These are phyloP conservation scores for Paraconiothyrium brasiliense DNA, from an alignment of 2,329 filamentous ascomycete genomes.

Conservation along the genomic window DNA sequence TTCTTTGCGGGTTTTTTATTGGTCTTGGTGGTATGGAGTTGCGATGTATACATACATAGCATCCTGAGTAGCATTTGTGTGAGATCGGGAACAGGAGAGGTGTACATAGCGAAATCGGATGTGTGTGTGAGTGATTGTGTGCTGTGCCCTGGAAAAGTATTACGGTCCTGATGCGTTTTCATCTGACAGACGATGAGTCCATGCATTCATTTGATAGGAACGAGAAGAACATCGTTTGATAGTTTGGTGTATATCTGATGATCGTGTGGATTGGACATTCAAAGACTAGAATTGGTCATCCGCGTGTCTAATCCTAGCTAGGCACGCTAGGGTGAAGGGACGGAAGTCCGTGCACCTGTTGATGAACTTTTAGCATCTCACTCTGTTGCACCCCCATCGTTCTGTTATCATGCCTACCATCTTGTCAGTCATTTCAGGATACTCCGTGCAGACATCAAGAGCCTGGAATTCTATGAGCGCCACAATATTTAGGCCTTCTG, in stretches of 20 bases:
- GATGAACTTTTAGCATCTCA: not conserved
- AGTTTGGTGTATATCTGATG: too few relatives aligned
- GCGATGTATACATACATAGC: slow-evolving; percentile 1
- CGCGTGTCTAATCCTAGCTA: not conserved
- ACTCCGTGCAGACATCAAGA: not conserved
- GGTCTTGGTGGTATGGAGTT: not conserved
- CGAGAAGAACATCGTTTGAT: not conserved
- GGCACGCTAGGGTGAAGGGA: not conserved
- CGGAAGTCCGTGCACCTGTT: not conserved
- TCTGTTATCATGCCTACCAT: not conserved
- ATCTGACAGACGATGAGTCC: not conserved
- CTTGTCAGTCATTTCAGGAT: not conserved
- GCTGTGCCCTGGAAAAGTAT: not conserved
- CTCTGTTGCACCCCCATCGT: not conserved
- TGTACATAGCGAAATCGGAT: not conserved
- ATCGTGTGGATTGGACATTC: not conserved
- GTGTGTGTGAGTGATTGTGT: not conserved
- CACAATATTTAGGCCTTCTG: not conserved
- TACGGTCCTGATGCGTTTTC: not conserved
- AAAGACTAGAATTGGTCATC: not conserved
- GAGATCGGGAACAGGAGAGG: not conserved
- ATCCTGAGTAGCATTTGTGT: not conserved
- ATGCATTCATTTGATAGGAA: not conserved
- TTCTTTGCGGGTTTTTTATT: slow-evolving; percentile 2
- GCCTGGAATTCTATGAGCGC: not conserved